These are phyloP conservation scores for Pelargonium citronellum DNA, from an alignment of 441 rosid species.

Conservation along the genomic window DNA sequence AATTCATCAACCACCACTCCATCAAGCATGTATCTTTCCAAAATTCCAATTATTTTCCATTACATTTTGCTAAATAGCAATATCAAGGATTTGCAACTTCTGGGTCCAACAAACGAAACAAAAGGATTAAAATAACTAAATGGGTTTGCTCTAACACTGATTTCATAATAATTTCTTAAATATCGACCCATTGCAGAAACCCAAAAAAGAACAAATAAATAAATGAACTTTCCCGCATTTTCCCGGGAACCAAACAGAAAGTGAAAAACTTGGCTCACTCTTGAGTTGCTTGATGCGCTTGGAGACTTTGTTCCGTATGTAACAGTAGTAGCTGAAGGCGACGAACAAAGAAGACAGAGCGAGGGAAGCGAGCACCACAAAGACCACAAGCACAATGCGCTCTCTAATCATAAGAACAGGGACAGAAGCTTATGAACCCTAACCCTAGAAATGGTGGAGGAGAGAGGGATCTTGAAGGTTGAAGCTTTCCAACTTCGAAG, in stretches of 20 bases:
- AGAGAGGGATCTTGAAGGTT: constrained; percentile 13
- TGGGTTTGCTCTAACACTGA: neutral
- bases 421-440: constrained; percentile 23
- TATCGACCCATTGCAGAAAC: neutral
- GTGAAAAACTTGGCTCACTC: constrained; percentile 28
- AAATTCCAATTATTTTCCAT: neutral
- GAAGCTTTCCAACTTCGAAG: constrained; percentile 14
- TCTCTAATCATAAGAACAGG: constrained; percentile 26
- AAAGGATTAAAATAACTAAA: too few species aligned
- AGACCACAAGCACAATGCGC: constrained; percentile 52
- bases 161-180: neutral
- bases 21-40: neutral
- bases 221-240: constrained; percentile 7
- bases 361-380: constrained; percentile 68
- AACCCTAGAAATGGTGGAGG: constrained; percentile 29
- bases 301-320: constrained; percentile 71
- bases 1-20: neutral
- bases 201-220: neutral
- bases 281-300: constrained; percentile 39
- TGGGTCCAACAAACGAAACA: neutral
- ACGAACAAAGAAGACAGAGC: constrained; percentile 63
- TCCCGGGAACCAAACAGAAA: constrained; percentile 6
- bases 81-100: neutral
- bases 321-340: constrained; percentile 89
- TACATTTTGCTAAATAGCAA: neutral